These are phyloP conservation scores for Paramecium sexaurelia DNA, from an alignment of 73 alveolate species.

Conservation along the genomic window DNA sequence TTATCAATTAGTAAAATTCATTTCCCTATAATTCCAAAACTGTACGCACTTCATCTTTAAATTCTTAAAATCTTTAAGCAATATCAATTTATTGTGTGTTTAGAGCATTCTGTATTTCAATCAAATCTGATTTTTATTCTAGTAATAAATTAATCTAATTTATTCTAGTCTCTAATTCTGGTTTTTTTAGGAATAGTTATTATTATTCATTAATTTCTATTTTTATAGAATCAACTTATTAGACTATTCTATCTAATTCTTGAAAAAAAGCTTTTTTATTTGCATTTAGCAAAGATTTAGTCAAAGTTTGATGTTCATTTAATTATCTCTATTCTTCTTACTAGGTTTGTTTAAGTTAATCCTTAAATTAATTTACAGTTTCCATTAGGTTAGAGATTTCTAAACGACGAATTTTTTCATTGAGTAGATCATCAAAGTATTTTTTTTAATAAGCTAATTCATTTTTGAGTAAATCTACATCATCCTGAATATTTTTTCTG, in stretches of 20 bases:
- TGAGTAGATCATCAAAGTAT: conserved; percentile 47
- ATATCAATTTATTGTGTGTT: conserved; percentile 72
- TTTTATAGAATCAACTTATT: conserved; percentile 1
- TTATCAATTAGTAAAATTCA: conserved; percentile 64
- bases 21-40: conserved; percentile 62
- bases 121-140: conserved; percentile 74
- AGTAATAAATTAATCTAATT: conserved; percentile 37
- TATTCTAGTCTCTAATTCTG: not conserved
- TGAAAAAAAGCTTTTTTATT: conserved; percentile 48
- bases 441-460: conserved; percentile 52
- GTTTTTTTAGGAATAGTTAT: conserved; percentile 21
- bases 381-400: not conserved
- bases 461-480: conserved; percentile 57
- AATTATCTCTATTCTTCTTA: not conserved
- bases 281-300: conserved; percentile 55
- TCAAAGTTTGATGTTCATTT: conserved; percentile 28
- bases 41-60: conserved; percentile 70
- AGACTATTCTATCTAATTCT: conserved; percentile 36
- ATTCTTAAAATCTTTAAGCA: conserved; percentile 63
- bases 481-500: conserved; percentile 47
- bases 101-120: conserved; percentile 74
- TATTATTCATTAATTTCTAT: conserved; percentile 19
- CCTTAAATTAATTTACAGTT: conserved; percentile 51
- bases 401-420: conserved; percentile 25
- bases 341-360: not conserved